phyloP scores from a whole-genome alignment of 345 rosid species.

The Heritiera littoralis region DNA sequence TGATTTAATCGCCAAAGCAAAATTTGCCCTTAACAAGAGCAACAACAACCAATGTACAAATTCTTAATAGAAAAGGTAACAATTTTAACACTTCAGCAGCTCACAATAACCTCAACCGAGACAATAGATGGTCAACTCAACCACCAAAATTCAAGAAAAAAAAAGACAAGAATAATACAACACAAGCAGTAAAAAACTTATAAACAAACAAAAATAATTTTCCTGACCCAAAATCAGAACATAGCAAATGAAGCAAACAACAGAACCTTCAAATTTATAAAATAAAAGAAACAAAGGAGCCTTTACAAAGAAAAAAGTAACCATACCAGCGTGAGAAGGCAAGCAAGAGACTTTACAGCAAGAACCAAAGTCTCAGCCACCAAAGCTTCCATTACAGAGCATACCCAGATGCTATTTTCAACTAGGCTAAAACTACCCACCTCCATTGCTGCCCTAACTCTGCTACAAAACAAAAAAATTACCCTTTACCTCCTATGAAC shows the following conservation, averaged over 20 bases:
- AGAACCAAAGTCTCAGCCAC: slow-evolving; percentile 41
- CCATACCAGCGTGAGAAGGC: slow-evolving; percentile 48
- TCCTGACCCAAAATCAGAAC: neutral
- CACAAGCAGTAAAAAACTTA: slow-evolving; percentile 10
- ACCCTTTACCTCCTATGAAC: too few species aligned
- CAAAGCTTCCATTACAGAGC: slow-evolving; percentile 35
- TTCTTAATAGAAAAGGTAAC: neutral
- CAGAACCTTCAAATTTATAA: neutral
- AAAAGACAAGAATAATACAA: neutral
- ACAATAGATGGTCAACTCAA: neutral
- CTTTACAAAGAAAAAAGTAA: slow-evolving; percentile 1
- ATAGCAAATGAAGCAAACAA: neutral
- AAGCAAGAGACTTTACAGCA: slow-evolving; percentile 46
- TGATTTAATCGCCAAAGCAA: neutral
- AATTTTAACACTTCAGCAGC: neutral
- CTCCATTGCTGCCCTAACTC: slow-evolving; percentile 40
- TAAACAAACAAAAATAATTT: neutral
- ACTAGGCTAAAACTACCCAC: slow-evolving; percentile 34
- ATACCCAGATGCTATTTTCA: slow-evolving; percentile 35
- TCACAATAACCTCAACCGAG: neutral
- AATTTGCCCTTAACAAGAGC: slow-evolving; percentile 7
- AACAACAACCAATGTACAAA: slow-evolving; percentile 8
- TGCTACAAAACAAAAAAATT: slow-evolving; percentile 9
- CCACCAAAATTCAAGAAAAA: neutral
- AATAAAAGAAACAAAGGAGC: neutral